These are phyloP conservation scores for Suillus lakei DNA, from an alignment of 768 basidiomycete genomes.

Conservation along the genomic window DNA sequence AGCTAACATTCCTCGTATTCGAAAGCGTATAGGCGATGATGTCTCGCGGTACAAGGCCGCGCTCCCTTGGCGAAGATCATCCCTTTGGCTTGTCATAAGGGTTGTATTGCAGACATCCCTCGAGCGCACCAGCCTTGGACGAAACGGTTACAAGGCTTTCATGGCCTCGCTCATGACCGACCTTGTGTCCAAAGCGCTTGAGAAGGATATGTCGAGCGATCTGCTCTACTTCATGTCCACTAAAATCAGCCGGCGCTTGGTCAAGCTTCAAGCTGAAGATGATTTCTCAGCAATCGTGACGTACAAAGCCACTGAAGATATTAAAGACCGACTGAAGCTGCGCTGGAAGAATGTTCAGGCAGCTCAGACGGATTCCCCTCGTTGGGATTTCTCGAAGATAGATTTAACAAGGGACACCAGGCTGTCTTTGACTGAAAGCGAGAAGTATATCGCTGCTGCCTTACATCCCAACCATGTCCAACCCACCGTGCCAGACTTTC, in stretches of 20 bases:
- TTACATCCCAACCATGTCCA: conserved; percentile 8
- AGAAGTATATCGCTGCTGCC: conserved; percentile 29
- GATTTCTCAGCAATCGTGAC: conserved; percentile 13
- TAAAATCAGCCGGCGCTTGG: conserved; percentile 31
- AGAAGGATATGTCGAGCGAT: conserved; percentile 23
- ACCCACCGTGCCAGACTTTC: conserved; percentile 14
- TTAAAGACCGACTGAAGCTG: conserved; percentile 26
- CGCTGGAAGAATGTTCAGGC: conserved; percentile 41
- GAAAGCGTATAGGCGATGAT: conserved; percentile 31
- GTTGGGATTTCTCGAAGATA: conserved; percentile 29
- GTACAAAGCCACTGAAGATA: conserved; percentile 39
- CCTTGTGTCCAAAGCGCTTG: conserved; percentile 26
- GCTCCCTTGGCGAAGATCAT: conserved; percentile 51
- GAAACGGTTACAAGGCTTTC: conserved; percentile 49
- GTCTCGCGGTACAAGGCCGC: conserved; percentile 20
- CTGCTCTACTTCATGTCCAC: conserved; percentile 32
- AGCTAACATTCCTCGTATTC: conserved; percentile 21
- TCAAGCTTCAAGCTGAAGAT: conserved; percentile 29
- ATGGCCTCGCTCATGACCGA: conserved; percentile 45
- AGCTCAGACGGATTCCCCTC: conserved; percentile 25
- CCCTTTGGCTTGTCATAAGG: conserved; percentile 54
- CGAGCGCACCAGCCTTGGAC: conserved; percentile 9
- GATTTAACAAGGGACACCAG: conserved; percentile 38
- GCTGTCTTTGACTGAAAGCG: conserved; percentile 37
- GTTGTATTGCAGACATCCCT: conserved; percentile 44